Evolutionary conservation across 1,284 basidiomycete species (phyloP).

Genomic region (Testicularia cyperi): DNA sequence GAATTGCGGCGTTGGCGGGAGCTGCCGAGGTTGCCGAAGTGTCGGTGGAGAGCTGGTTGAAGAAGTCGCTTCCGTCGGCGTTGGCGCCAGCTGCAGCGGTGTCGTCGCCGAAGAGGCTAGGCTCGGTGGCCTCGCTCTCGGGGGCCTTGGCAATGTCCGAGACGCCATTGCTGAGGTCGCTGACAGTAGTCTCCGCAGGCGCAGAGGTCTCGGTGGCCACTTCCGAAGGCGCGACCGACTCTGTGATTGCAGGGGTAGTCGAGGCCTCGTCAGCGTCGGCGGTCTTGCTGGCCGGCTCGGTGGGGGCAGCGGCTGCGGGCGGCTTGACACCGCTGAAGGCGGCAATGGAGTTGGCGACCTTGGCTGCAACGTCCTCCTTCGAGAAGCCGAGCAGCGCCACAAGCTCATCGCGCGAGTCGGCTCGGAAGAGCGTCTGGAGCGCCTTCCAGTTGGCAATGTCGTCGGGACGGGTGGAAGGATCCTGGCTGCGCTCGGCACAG

Average conservation of each 20-base stretch:
- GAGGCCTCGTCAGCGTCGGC: constrained; percentile 4
- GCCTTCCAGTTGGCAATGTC: constrained; percentile 73
- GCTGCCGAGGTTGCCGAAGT: too few relatives aligned
- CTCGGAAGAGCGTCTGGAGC: constrained; percentile 80
- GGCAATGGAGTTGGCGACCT: constrained; percentile 79
- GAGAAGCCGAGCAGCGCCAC: constrained; percentile 90
- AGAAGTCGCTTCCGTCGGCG: constrained; percentile 80
- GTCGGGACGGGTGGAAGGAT: constrained; percentile 61
- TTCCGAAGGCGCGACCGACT: too few relatives aligned
- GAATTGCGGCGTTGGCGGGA: constrained; percentile 37
- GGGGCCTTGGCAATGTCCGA: constrained; percentile 61
- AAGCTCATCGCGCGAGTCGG: constrained; percentile 84
- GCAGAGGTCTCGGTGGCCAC: too few relatives aligned
- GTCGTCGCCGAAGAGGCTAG: constrained; percentile 86
- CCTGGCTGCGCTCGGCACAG: constrained; percentile 52
- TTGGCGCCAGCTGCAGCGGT: constrained; percentile 63
- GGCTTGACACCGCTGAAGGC: constrained; percentile 63
- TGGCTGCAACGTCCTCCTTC: constrained; percentile 77
- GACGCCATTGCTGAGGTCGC: constrained; percentile 2
- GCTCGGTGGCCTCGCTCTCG: constrained; percentile 58
- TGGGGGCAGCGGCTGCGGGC: constrained; percentile 65
- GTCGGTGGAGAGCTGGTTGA: constrained; percentile 71
- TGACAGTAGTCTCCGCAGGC: not conserved
- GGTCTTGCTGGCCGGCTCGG: constrained; percentile 41
- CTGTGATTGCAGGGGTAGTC: too few relatives aligned